Percentiles rank a stretch among this genome's conserved stretches.
Evolutionary conservation across 768 basidiomycete genomes (phyloP).

Genomic region (Leccinum subgranulosum): DNA sequence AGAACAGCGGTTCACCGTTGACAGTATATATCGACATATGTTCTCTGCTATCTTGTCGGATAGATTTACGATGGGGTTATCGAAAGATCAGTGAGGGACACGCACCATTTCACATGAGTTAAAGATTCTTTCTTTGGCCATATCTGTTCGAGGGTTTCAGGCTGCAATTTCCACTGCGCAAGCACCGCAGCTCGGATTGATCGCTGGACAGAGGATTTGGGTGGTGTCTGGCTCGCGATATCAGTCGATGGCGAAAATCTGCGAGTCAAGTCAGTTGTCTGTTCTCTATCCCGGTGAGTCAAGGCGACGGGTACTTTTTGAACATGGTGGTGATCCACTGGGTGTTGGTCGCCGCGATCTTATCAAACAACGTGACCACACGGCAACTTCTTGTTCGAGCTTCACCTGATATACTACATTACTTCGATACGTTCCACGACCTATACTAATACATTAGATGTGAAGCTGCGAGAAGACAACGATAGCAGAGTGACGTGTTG

Average conservation of each 20-base stretch:
- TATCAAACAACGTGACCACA: slow-evolving; percentile 8
- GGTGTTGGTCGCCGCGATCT: slow-evolving; percentile 5
- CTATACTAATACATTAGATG: slow-evolving; percentile 39
- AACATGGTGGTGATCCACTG: slow-evolving; percentile 50
- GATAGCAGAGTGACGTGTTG: slow-evolving; percentile 30
- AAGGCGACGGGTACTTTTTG: slow-evolving; percentile 54
- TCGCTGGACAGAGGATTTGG: slow-evolving; percentile 93
- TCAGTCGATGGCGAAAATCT: slow-evolving; percentile 77
- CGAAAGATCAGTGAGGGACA: slow-evolving; percentile 7
- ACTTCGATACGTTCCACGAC: slow-evolving; percentile 27
- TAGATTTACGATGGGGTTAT: slow-evolving; percentile 14
- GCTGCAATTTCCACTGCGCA: slow-evolving; percentile 78
- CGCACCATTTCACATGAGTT: slow-evolving; percentile 86
- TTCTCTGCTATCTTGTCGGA: slow-evolving; percentile 69
- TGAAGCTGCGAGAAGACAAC: slow-evolving; percentile 28
- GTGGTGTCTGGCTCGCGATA: slow-evolving; percentile 83
- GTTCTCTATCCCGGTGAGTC: slow-evolving; percentile 1
- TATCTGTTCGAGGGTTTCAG: slow-evolving; percentile 80
- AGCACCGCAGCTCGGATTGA: slow-evolving; percentile 77
- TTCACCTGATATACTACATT: slow-evolving; percentile 27
- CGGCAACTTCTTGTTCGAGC: background rate
- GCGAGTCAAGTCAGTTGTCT: slow-evolving; percentile 9
- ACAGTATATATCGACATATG: slow-evolving; percentile 92
- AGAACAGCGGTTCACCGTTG: slow-evolving; percentile 83
- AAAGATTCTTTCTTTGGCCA: slow-evolving; percentile 99